Percentiles rank a stretch among this genome's conserved stretches.
Evolutionary conservation across 2,329 filamentous ascomycete species (phyloP).

Genomic region (Penicillium sp.): DNA sequence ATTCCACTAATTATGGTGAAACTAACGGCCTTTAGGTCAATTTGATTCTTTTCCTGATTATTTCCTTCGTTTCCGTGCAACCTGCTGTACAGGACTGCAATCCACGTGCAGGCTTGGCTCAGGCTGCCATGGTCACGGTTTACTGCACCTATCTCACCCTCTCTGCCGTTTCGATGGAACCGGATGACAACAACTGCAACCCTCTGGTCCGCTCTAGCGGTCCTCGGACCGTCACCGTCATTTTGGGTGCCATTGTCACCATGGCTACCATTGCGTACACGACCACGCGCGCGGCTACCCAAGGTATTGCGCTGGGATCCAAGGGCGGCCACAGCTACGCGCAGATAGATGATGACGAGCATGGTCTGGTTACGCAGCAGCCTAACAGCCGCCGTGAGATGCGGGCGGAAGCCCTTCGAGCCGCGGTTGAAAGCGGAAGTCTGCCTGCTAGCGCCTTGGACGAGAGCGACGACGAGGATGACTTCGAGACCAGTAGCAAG

Average conservation of each 20-base stretch:
- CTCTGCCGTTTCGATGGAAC: slow-evolving; percentile 98
- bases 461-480: slow-evolving; percentile 66
- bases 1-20: background rate
- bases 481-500: slow-evolving; percentile 61
- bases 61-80: slow-evolving; percentile 85
- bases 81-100: slow-evolving; percentile 89
- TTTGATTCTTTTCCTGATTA: slow-evolving; percentile 74
- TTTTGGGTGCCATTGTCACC: slow-evolving; percentile 91
- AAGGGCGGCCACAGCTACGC: slow-evolving; percentile 55
- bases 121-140: slow-evolving; percentile 93
- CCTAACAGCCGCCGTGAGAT: slow-evolving; percentile 80
- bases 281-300: slow-evolving; percentile 91
- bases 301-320: slow-evolving; percentile 62
- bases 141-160: slow-evolving; percentile 99
- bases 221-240: slow-evolving; percentile 83
- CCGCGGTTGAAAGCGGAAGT: slow-evolving; percentile 88
- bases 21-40: slow-evolving; percentile 61
- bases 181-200: slow-evolving; percentile 91
- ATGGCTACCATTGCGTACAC: slow-evolving; percentile 98
- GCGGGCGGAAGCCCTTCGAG: slow-evolving; percentile 85
- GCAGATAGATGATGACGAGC: slow-evolving; percentile 68
- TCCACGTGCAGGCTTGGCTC: slow-evolving; percentile 89
- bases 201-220: slow-evolving; percentile 80
- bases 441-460: slow-evolving; percentile 87
- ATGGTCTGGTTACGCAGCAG: slow-evolving; percentile 84